Base-by-base conservation (phyloP, 1,284 basidiomycete species). In the Tilletia caries region DNA sequence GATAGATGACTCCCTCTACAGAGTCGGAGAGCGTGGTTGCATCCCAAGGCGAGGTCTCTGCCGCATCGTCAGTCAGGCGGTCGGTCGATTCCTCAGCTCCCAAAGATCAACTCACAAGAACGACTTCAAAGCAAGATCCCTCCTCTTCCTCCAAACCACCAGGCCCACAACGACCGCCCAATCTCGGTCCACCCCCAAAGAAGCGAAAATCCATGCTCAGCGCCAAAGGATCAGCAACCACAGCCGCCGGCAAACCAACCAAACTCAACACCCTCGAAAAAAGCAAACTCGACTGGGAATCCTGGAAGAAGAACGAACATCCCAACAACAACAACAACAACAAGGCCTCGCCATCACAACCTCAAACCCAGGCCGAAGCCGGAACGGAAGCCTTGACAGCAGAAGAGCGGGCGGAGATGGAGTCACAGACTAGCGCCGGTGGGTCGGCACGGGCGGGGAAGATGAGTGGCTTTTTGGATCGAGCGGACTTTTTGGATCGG, bases 201-300 rank as follows among this genome's bases (percentile, higher is more conserved):
- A 65, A 65, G 44, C 34, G 64, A 4, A 65, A 65, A 18, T 44
- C 64, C 15, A 25, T 29, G 33, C 64, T 65, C 34, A 37, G 41
- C 25, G 25, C 41, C 64, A 44, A 44, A 37, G 37, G 12, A 29
- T 23, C 52, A 54, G 29, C n/a, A 18, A 37, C 64, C n/a, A 71
- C 71, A 8, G 68, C 43, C 10, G 50, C 68, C 18, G 60, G 50
- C 13, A 74, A 77, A 52, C 75, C 77, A 2, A 68, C 70, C 69
- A 83, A 82, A 73, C 70, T 83, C 62, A 83, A 81, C 68, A 83
- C 81, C 43, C 71, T 83, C 20, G 81, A 83, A 68, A 82, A 82
- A 65, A 73, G 70, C 67, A 83, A 83, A 68, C 67, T 81, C 60
- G 81, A 83, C 64, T 83, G 81, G 81, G 76, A 77, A 67, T 23